Conservation (phyloP, 2,329 filamentous ascomycete genomes). For the Verticillium tricorpus region DNA sequence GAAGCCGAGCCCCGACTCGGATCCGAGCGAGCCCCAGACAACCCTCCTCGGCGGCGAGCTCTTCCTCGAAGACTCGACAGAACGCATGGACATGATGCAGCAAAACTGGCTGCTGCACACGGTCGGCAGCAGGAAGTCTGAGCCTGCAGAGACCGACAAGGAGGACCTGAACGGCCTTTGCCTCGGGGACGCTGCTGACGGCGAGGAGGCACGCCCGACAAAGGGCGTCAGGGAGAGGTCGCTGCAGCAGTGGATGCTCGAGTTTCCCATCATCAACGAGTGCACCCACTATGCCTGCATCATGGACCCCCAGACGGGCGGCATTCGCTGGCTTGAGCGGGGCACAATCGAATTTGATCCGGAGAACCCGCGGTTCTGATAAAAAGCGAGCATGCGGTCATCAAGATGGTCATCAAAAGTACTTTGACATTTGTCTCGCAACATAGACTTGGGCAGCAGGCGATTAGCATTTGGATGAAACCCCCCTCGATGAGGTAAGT, state of each 20-base stretch:
- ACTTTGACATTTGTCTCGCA: no score
- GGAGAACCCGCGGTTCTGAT: neutral
- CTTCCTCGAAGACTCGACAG: conserved; percentile 22
- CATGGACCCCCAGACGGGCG: conserved; percentile 48
- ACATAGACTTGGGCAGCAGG: no score
- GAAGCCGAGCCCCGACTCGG: neutral
- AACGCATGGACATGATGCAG: conserved; percentile 5
- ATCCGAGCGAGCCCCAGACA: neutral
- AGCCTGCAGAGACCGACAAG: neutral
- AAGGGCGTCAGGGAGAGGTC: conserved; percentile 22
- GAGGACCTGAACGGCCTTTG: conserved; percentile 5
- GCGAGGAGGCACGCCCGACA: conserved; percentile 8
- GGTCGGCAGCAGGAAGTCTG: neutral
- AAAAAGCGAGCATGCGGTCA: no score
- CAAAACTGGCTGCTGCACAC: conserved; percentile 7
- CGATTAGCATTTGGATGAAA: no score
- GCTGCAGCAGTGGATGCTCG: conserved; percentile 42
- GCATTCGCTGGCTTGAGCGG: conserved; percentile 36
- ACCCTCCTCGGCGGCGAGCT: conserved; percentile 15
- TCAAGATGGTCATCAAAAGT: no score
- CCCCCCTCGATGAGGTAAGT: no score
- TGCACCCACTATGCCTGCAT: conserved; percentile 53
- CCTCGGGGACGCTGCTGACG: conserved; percentile 2
- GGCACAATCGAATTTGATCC: conserved; percentile 1
- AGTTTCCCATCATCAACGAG: conserved; percentile 51